These are phyloP conservation scores for Geoglossum glabrum DNA, from an alignment of 495 filamentous ascomycete genomes.

Conservation along the genomic window DNA sequence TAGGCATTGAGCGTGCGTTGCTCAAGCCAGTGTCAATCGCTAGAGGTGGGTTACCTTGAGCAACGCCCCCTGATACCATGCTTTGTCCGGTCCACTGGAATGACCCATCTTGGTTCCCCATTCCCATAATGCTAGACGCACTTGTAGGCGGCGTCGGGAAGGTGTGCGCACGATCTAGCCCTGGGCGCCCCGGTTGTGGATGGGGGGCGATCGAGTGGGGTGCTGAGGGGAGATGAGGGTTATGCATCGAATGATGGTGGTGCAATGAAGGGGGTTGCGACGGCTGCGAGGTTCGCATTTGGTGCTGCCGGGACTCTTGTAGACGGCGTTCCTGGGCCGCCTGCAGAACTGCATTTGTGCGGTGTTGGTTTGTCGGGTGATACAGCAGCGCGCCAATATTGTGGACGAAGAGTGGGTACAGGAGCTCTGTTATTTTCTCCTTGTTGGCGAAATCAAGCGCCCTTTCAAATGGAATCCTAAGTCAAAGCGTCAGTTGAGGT, in stretches of 20 bases:
- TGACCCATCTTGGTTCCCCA: slow-evolving; percentile 51
- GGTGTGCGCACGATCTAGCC: slow-evolving; percentile 63
- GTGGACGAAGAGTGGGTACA: slow-evolving; percentile 94
- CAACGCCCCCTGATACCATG: slow-evolving; percentile 45
- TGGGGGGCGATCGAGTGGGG: slow-evolving; percentile 61
- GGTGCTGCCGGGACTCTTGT: slow-evolving; percentile 27
- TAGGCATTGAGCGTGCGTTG: slow-evolving; percentile 75
- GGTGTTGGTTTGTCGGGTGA: slow-evolving; percentile 70
- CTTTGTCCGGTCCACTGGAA: slow-evolving; percentile 54
- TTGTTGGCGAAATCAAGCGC: slow-evolving; percentile 97
- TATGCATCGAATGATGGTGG: slow-evolving; percentile 60
- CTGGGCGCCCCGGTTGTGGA: slow-evolving; percentile 43
- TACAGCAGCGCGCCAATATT: slow-evolving; percentile 91
- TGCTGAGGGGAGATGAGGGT: slow-evolving; percentile 40
- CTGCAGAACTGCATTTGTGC: slow-evolving; percentile 72
- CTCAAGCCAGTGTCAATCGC: slow-evolving; percentile 70
- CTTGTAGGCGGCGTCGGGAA: slow-evolving; percentile 91
- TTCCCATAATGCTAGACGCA: slow-evolving; percentile 72
- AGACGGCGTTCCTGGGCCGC: slow-evolving; percentile 57
- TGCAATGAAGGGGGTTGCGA: slow-evolving; percentile 53
- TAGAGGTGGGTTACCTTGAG: slow-evolving; percentile 26
- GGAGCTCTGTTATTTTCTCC: slow-evolving; percentile 89
- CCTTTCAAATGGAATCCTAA: slow-evolving; percentile 90
- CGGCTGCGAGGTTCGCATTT: slow-evolving; percentile 26
- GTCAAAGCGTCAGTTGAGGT: background rate